These are phyloP conservation scores for Fusarium continuum DNA, from an alignment of 2,329 filamentous ascomycete genomes.

Conservation along the genomic window DNA sequence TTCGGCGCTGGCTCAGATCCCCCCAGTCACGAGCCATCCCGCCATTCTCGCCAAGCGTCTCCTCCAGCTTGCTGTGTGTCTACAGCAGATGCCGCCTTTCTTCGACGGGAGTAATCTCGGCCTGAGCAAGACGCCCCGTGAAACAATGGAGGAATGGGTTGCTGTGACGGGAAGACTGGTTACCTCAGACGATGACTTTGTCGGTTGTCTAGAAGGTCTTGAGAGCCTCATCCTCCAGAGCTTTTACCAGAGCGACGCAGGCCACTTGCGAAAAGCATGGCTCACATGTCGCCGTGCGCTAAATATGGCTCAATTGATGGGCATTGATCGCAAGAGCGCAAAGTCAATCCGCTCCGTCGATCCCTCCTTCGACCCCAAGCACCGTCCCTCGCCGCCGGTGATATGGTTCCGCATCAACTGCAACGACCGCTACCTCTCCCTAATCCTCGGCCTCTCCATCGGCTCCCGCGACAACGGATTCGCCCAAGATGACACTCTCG, in stretches of 20 bases:
- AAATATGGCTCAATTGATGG: slow-evolving; percentile 61
- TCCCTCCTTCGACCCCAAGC: slow-evolving; percentile 46
- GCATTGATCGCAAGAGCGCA: slow-evolving; percentile 51
- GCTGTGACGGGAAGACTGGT: slow-evolving; percentile 51
- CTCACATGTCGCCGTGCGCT: slow-evolving; percentile 60
- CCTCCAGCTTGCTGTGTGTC: slow-evolving; percentile 55
- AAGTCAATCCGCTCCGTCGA: slow-evolving; percentile 52
- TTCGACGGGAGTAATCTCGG: slow-evolving; percentile 43
- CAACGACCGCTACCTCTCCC: slow-evolving; percentile 60
- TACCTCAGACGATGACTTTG: slow-evolving; percentile 60
- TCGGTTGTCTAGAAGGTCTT: slow-evolving; percentile 61
- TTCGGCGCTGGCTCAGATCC: slow-evolving; percentile 40
- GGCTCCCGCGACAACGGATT: slow-evolving; percentile 55
- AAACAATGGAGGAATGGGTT: slow-evolving; percentile 45
- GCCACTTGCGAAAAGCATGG: slow-evolving; percentile 65
- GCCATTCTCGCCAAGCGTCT: slow-evolving; percentile 58
- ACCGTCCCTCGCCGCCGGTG: slow-evolving; percentile 34
- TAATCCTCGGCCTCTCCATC: slow-evolving; percentile 60
- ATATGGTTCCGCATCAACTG: slow-evolving; percentile 62
- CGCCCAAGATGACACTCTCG: slow-evolving; percentile 41
- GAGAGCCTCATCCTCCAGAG: slow-evolving; percentile 60
- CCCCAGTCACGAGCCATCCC: slow-evolving; percentile 57
- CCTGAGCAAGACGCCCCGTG: slow-evolving; percentile 20
- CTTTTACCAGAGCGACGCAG: slow-evolving; percentile 61
- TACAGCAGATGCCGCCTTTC: slow-evolving; percentile 56